Evolutionary conservation across 805 yeast genomes (phyloP), one percentile per base, ranked within the genome.

Genomic region (Scheffersomyces stipitis): DNA sequence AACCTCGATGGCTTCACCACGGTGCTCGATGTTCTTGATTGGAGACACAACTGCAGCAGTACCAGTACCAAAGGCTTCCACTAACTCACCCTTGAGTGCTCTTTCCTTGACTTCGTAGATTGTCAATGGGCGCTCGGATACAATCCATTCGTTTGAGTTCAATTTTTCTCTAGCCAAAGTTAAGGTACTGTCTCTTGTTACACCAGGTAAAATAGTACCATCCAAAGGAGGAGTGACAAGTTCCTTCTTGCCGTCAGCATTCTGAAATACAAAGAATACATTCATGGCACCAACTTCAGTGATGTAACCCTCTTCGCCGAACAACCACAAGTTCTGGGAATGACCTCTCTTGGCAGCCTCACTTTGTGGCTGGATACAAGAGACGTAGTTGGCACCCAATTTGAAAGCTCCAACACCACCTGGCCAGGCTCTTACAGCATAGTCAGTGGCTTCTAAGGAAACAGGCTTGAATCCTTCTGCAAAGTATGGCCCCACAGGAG

Each of bases 271-370:
- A 54, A 86, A 81, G 70, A 93, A 91, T 30, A 77, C 91, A 67
- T 91, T 91, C 98, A 91, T 93, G 40, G 98, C 89, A 49, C 99
- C 99, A 39, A 88, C 98, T 72, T 91, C 98, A 49, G 98, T 91
- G 54, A 91, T 80, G 62, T 79, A 62, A 28, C 77, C 75, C 60
- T 91, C 91, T 39, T 85, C 87, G 44, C 96, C 96, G 54, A 91
- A 91, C 54, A 91, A 73, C 99, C 98, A 91, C 62, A 91, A 71
- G 73, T 91, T 91, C 69, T 93, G 98, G 63, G 87, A 95, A 73
- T 80, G 90, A 30, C 99, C 99, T 65, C 90, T 80, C 16, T 73
- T 56, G 38, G 96, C 96, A 34, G 98, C 96, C 68, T 86, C 83
- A 52, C 77, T 71, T 69, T 88, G 96, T 22, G 98, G 97, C 59